Evolutionary conservation across 2,329 filamentous ascomycete genomes (phyloP).

Genomic region (Daldinia eschscholtzii): DNA sequence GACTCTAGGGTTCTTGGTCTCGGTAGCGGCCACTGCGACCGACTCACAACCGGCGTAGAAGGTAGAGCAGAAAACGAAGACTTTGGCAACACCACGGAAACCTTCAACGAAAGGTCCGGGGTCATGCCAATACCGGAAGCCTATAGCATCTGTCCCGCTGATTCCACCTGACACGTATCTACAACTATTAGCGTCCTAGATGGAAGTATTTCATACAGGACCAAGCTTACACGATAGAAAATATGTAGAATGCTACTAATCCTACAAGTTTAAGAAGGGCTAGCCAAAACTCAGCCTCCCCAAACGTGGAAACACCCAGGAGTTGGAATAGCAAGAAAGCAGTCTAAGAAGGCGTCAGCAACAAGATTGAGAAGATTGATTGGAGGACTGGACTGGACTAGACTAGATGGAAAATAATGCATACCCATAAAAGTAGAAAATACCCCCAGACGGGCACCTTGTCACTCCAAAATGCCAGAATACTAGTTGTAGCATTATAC

Average conservation of each 20-base stretch:
- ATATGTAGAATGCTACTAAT: slow-evolving; percentile 78
- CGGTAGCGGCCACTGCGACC: slow-evolving; percentile 70
- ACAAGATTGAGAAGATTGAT: neutral
- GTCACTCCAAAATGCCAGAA: slow-evolving; percentile 64
- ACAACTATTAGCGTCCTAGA: slow-evolving; percentile 27
- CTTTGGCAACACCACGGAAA: slow-evolving; percentile 73
- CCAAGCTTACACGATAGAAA: slow-evolving; percentile 70
- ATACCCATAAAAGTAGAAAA: slow-evolving; percentile 79
- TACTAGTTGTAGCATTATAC: slow-evolving; percentile 76
- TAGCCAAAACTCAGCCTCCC: slow-evolving; percentile 85
- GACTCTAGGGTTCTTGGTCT: slow-evolving; percentile 68
- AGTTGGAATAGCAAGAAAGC: slow-evolving; percentile 77
- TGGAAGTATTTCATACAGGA: neutral
- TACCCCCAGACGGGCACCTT: slow-evolving; percentile 73
- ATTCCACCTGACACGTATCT: slow-evolving; percentile 76
- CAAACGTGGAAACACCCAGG: slow-evolving; percentile 79
- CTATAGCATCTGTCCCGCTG: slow-evolving; percentile 70
- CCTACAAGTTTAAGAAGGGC: slow-evolving; percentile 78
- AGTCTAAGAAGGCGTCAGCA: slow-evolving; percentile 48
- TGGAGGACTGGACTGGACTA: neutral
- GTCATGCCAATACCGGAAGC: slow-evolving; percentile 78
- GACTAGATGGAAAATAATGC: slow-evolving; percentile 30
- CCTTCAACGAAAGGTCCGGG: slow-evolving; percentile 79
- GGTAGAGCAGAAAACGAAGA: slow-evolving; percentile 77
- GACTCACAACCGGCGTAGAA: slow-evolving; percentile 76